Conservation (phyloP, 306 rosid genomes). For the Medicago truncatula region MtrunA17r5.0-ANR NC_053049.1:46791001-46791500, state of each 20-base stretch:
- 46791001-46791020: constrained; percentile 37
- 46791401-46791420: constrained; percentile 37
- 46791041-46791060: constrained; percentile 48
- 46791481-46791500: background rate
- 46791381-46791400: constrained; percentile 22
- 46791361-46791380: background rate
- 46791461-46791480: constrained; percentile 52
- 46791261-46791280: constrained; percentile 58
- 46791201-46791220: constrained; percentile 52
- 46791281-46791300: constrained; percentile 48
- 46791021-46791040: constrained; percentile 40
- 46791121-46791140: constrained; percentile 39
- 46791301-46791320: constrained; percentile 56
- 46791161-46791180: constrained; percentile 43
- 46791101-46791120: constrained; percentile 34
- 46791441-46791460: constrained; percentile 59
- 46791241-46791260: constrained; percentile 49
- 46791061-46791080: background rate
- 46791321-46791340: constrained; percentile 44
- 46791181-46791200: constrained; percentile 49
- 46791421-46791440: constrained; percentile 47
- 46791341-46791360: background rate
- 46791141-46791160: constrained; percentile 19
- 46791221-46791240: constrained; percentile 53
- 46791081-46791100: constrained; percentile 32